Base-by-base conservation (phyloP, 164 flowering plant species). In the Stephania japonica region DNA sequence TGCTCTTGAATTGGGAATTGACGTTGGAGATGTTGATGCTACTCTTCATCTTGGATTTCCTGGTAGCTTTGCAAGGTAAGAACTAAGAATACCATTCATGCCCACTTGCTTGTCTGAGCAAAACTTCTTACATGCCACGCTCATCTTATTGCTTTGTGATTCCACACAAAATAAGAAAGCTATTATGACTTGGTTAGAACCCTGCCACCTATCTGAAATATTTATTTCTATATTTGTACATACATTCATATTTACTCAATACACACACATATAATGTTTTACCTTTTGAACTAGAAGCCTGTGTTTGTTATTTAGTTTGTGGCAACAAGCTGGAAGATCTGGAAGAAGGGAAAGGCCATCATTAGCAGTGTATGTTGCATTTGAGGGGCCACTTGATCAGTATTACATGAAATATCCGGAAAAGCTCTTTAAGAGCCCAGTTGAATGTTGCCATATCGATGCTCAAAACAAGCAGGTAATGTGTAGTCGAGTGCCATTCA, bases 281-380 rank as follows among this genome's bases (percentile, higher is more conserved):
- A 69, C 38, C 23, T 26, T 63, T 70, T 66, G 47, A 10, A 27
- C 53, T 79, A 59, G 72, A 11, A 6, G 14, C 23, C 27, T 44
- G 66, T 67, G 72, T 74, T 79, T 69, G 25, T 23, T 72, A 19
- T 80, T 64, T 76, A 95, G 99, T 83, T 76, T 95, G 78, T 92
- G 99, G 99, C 99, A 95, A 70, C 99, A 95, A 85, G 99, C 97
- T 79, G 99, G 99, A 61, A 86, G 99, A 78, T 87, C 98, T 71
- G 99, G 99, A 42, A 88, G 99, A 80, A 87, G 99, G 76, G 97
- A 85, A 78, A 92, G 76, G 49, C 81, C 94, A 32, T 92, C 99
- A 64, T 86, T 94, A 76, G 88, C 97, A 38, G 86, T 92, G 42
- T 94, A 94, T 85, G 91, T 92, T 82, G 97, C 99, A 74, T 90